Base-by-base conservation (phyloP, 176 grass and related monocot species). In the Puccinellia tenuiflora region DNA sequence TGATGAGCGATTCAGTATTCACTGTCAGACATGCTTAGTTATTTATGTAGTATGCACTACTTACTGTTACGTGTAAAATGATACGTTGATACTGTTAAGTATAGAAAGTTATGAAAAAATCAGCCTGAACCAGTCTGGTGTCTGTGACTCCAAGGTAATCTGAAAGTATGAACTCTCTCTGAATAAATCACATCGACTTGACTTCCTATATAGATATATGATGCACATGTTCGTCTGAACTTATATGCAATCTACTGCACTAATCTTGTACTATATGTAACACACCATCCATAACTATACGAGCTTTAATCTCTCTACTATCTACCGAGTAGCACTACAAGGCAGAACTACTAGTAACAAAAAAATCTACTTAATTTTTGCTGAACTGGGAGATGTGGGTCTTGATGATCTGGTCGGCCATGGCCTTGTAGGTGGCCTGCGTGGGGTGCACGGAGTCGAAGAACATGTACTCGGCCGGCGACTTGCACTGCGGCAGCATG, bases 391-490 rank as follows among this genome's bases (percentile, higher is more conserved):
- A 6, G n/a, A 83, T 8, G 10, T 86, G 59, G 29, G 79, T 24
- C 47, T 83, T 45, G 79, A 86, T 60, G 75, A 92, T 64, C 50
- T 71, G 78, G 37, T 79, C 78, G 31, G 91, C 87, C 12, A 92
- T 78, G 22, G 72, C 76, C 82, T 75, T 83, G 74, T 92, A 92
- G 48, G 87, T 73, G 26, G 84, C 73, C 71, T 92, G 84, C 50
- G 91, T 84, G n/a, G 91, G 91, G 79, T 92, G 91, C 22, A 92
- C 91, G 0, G 87, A 87, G 55, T 92, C 91, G 76, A 89, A 92
- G 61, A 92, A 90, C 81, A 92, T 82, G 82, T 62, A 90, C 8
- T 65, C 26, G 47, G 53, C 75, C 48, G 91, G 87, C 21, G 84
- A 87, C 64, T 10, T 6, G 56, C 91, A 92, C 68, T 28, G 74